Evolutionary conservation across 2,329 filamentous ascomycete genomes (phyloP).

Genomic region (Paecilomyces sp.): DNA sequence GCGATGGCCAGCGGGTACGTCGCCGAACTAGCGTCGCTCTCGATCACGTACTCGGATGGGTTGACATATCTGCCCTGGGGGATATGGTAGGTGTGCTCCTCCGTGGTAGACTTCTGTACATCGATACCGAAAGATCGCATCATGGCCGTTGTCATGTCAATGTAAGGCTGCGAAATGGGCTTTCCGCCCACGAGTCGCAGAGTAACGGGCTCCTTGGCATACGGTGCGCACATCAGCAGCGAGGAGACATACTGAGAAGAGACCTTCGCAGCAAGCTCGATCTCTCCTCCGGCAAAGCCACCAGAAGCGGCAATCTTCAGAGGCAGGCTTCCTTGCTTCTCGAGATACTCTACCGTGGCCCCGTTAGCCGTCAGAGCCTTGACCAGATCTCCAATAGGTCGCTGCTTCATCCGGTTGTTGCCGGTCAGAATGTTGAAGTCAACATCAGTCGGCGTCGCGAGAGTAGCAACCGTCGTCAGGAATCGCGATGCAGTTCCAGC

Average conservation of each 20-base stretch:
- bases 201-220: slow-evolving; percentile 89
- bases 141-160: slow-evolving; percentile 98
- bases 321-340: slow-evolving; percentile 75
- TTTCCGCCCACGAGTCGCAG: slow-evolving; percentile 89
- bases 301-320: slow-evolving; percentile 73
- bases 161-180: slow-evolving; percentile 93
- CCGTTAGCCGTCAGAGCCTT: slow-evolving; percentile 84
- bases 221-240: slow-evolving; percentile 91
- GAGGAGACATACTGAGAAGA: slow-evolving; percentile 99
- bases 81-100: slow-evolving; percentile 89
- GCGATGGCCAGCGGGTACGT: slow-evolving; percentile 93
- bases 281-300: slow-evolving; percentile 77
- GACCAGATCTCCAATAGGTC: slow-evolving; percentile 88
- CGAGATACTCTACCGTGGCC: slow-evolving; percentile 78
- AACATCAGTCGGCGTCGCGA: slow-evolving; percentile 61
- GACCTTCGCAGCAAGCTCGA: slow-evolving; percentile 87
- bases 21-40: slow-evolving; percentile 95
- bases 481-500: slow-evolving; percentile 95
- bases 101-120: slow-evolving; percentile 67
- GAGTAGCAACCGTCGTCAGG: slow-evolving; percentile 80
- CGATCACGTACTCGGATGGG: slow-evolving; percentile 78
- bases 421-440: slow-evolving; percentile 77
- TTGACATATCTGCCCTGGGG: slow-evolving; percentile 78
- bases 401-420: slow-evolving; percentile 91
- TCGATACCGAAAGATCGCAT: slow-evolving; percentile 86